Evolutionary conservation across 495 filamentous ascomycete species (phyloP).

Genomic region (Aspergillus ellipticus): DNA sequence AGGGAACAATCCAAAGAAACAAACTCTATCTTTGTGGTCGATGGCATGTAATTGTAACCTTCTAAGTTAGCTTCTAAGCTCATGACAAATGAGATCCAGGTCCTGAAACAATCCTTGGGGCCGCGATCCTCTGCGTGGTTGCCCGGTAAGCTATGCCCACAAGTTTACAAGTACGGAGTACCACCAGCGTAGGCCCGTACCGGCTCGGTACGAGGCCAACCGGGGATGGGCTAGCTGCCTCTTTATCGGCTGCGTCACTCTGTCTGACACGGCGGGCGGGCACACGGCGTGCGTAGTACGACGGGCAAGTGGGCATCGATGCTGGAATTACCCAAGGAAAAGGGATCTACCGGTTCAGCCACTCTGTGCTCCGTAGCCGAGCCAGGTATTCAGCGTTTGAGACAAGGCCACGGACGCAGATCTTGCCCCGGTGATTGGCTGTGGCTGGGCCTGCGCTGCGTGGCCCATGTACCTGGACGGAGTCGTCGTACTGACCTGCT

Average conservation of each 20-base stretch:
- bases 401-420: slow-evolving; percentile 21
- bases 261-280: slow-evolving; percentile 8
- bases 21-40: background rate
- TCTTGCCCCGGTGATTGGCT: slow-evolving; percentile 21
- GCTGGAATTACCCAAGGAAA: background rate
- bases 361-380: slow-evolving; percentile 9
- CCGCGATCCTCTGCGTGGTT: slow-evolving; percentile 2
- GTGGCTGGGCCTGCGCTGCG: background rate
- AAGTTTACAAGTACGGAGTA: too few species aligned
- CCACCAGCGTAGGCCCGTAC: too few species aligned
- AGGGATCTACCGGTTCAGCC: slow-evolving; percentile 17
- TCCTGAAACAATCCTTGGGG: slow-evolving; percentile 2
- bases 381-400: slow-evolving; percentile 20
- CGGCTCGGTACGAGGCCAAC: background rate
- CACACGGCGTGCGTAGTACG: background rate
- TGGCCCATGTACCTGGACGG: background rate
- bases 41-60: background rate
- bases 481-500: background rate
- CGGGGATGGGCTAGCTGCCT: background rate
- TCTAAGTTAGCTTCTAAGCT: background rate
- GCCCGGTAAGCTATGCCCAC: too few species aligned
- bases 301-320: background rate
- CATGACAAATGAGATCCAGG: slow-evolving; percentile 3
- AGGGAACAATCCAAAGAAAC: background rate
- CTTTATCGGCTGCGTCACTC: slow-evolving; percentile 5